Percentiles rank a stretch among this genome's conserved stretches.
Evolutionary conservation across 257 asterid species (phyloP).

Genomic region (Plantago major): DNA sequence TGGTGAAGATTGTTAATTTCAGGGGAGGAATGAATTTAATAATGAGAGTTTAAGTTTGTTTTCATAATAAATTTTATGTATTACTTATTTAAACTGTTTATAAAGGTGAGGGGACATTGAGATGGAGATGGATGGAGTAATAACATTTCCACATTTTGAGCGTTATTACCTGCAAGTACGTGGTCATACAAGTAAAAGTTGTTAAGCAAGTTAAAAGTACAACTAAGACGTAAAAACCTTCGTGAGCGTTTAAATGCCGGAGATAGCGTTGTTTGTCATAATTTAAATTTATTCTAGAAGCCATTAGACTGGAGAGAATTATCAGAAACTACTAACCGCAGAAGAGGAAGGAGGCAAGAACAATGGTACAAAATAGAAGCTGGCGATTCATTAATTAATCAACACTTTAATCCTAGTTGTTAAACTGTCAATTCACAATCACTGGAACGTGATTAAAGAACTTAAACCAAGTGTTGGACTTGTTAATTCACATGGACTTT

Average conservation of each 20-base stretch:
- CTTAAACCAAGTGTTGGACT: neutral
- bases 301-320: neutral
- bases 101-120: too few species aligned
- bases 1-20: too few species aligned
- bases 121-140: too few species aligned
- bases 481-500: neutral
- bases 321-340: neutral
- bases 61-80: too few species aligned
- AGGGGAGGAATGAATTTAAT: too few species aligned
- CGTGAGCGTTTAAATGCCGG: neutral
- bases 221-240: slow-evolving; percentile 9
- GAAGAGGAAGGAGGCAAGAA: neutral
- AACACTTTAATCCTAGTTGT: slow-evolving; percentile 1
- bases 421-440: neutral
- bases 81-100: too few species aligned
- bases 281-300: neutral
- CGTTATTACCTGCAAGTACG: too few species aligned
- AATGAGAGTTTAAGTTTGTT: too few species aligned
- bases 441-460: neutral
- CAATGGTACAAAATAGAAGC: neutral
- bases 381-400: neutral
- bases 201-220: neutral
- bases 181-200: too few species aligned
- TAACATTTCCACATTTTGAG: too few species aligned
- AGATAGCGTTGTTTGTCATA: neutral